Conservation (phyloP, 129 eudicot genomes). For the Lonicera japonica region DNA sequence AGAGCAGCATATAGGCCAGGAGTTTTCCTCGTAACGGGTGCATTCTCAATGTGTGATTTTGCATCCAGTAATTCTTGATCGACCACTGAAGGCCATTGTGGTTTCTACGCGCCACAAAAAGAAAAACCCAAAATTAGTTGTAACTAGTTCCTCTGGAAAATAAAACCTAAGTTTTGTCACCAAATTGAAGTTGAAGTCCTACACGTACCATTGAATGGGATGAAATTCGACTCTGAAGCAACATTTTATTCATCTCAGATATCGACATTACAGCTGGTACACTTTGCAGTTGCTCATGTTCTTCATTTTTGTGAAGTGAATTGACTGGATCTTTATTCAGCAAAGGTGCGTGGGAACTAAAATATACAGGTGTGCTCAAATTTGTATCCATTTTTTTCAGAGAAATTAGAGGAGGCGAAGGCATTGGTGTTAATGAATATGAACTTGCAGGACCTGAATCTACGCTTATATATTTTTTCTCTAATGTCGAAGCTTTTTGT, state of each 20-base stretch:
- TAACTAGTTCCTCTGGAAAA: not conserved
- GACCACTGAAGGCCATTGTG: constrained; percentile 49
- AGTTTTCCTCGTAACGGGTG: constrained; percentile 17
- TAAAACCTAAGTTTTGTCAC: not conserved
- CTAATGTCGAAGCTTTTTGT: not conserved
- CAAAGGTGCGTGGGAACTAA: constrained; percentile 12
- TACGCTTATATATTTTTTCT: constrained; percentile 10
- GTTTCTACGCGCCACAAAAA: constrained; percentile 32
- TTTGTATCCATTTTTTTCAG: constrained; percentile 10
- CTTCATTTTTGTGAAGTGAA: constrained; percentile 10
- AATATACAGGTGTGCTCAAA: constrained; percentile 12
- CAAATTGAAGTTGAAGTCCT: not conserved
- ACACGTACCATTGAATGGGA: constrained; percentile 46
- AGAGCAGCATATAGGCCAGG: constrained; percentile 55
- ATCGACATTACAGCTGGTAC: constrained; percentile 34
- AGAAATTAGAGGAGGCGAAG: constrained; percentile 16
- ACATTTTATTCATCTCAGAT: constrained; percentile 46
- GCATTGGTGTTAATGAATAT: constrained; percentile 15
- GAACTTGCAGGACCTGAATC: constrained; percentile 11
- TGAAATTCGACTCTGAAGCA: constrained; percentile 41
- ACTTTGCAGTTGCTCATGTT: constrained; percentile 7
- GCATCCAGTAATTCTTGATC: constrained; percentile 63
- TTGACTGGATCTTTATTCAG: constrained; percentile 5
- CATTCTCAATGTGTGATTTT: constrained; percentile 48
- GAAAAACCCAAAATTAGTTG: not conserved